Evolutionary conservation across 2,329 filamentous ascomycete genomes (phyloP).

Genomic region (Diaporthe ampelina): DNA sequence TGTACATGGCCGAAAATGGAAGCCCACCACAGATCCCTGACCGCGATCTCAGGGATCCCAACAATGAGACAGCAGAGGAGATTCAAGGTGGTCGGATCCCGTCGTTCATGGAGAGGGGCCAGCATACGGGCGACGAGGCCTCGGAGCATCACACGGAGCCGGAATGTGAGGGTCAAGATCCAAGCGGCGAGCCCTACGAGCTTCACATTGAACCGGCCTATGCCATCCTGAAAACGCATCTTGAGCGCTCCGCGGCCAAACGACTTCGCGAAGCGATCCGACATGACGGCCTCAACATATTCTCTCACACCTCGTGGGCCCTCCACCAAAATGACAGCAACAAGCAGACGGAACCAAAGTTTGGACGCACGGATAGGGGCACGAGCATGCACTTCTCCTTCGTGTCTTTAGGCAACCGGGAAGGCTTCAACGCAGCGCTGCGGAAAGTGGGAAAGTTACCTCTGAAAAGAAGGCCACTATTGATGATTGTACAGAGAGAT

Average conservation of each 20-base stretch:
- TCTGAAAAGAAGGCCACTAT: too few species aligned
- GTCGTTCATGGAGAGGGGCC: not conserved
- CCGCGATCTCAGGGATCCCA: not conserved
- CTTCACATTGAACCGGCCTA: not conserved
- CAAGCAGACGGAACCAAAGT: too few species aligned
- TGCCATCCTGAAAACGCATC: not conserved
- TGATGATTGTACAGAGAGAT: not conserved
- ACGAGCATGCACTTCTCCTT: too few species aligned
- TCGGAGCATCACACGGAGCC: too few species aligned
- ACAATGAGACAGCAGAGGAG: not conserved
- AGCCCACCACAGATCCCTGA: not conserved
- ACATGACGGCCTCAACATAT: not conserved
- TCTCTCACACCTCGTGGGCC: not conserved
- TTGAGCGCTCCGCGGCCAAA: not conserved
- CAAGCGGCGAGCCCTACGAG: not conserved
- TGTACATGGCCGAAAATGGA: not conserved
- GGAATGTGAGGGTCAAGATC: not conserved
- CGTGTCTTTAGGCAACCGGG: not conserved
- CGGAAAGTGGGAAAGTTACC: rapidly evolving
- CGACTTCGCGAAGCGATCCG: not conserved
- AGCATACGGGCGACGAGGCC: not conserved
- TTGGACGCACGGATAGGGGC: too few species aligned
- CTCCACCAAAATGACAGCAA: too few species aligned
- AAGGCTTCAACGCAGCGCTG: not conserved
- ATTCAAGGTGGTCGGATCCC: not conserved